Evolutionary conservation across 305 asterid genomes (phyloP).

Genomic region (Plantago coronopus): DNA sequence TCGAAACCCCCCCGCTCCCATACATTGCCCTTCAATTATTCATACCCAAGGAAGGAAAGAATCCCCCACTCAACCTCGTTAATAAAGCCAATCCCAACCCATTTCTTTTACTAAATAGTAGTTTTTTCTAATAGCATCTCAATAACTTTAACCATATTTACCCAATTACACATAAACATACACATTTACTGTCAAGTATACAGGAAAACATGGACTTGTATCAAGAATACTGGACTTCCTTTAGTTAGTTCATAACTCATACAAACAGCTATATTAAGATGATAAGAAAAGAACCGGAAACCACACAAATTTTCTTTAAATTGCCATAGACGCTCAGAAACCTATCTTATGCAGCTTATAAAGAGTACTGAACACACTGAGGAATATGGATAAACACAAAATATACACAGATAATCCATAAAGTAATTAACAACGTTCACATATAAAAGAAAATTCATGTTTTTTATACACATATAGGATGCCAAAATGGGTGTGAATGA

Average conservation of each 20-base stretch:
- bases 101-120: slow-evolving; percentile 54
- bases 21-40: slow-evolving; percentile 90
- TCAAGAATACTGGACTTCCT: neutral
- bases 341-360: neutral
- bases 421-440: neutral
- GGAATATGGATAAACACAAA: neutral
- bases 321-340: neutral
- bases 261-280: too few species aligned
- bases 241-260: neutral
- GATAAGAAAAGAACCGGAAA: neutral
- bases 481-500: too few species aligned
- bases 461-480: neutral
- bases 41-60: slow-evolving; percentile 71
- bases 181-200: neutral
- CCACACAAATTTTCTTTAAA: neutral
- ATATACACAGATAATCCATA: neutral
- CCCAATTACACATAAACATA: neutral
- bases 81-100: slow-evolving; percentile 98
- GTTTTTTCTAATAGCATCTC: slow-evolving; percentile 28
- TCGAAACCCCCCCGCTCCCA: slow-evolving; percentile 99
- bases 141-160: slow-evolving; percentile 5
- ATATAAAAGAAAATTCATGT: neutral
- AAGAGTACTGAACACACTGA: neutral
- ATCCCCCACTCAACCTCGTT: slow-evolving; percentile 92
- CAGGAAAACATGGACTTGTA: neutral